A percentile compares a stretch with the other conserved stretches of the same genome.
Evolutionary conservation across 257 asterid genomes (phyloP).

Genomic region (Asclepias syriaca): DNA sequence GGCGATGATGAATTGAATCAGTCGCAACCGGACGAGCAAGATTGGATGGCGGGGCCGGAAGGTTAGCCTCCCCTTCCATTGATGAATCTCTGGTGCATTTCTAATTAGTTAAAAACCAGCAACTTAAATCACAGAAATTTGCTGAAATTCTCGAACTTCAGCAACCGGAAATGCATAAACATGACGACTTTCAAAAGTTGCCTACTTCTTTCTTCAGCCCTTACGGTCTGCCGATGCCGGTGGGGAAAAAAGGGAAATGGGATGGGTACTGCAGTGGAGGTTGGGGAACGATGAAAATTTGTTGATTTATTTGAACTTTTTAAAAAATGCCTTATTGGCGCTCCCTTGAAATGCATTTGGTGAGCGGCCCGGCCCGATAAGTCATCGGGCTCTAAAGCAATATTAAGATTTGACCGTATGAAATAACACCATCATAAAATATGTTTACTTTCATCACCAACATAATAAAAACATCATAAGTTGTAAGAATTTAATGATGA

Average conservation of each 20-base stretch:
- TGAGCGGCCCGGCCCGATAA: neutral
- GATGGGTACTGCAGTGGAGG: neutral
- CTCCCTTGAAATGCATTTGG: neutral
- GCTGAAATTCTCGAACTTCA: neutral
- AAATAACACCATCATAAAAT: no score
- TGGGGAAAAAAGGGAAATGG: neutral
- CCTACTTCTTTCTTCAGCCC: neutral
- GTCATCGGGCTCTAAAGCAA: neutral
- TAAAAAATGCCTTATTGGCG: neutral
- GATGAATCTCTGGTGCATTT: slow-evolving; percentile 35
- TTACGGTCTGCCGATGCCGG: neutral
- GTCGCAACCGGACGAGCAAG: slow-evolving; percentile 52
- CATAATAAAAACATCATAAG: no score
- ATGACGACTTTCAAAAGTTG: neutral
- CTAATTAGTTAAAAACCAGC: slow-evolving; percentile 1
- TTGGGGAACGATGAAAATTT: neutral
- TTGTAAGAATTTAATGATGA: neutral
- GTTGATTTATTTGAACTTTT: neutral
- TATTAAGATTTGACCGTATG: no score
- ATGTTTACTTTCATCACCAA: no score
- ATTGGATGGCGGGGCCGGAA: slow-evolving; percentile 49
- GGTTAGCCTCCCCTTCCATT: slow-evolving; percentile 89
- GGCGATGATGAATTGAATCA: slow-evolving; percentile 45
- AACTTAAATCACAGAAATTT: neutral
- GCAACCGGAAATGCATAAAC: neutral